Conservation (phyloP, 2,329 filamentous ascomycete genomes). For the Byssoonygena ceratinophila region DNA sequence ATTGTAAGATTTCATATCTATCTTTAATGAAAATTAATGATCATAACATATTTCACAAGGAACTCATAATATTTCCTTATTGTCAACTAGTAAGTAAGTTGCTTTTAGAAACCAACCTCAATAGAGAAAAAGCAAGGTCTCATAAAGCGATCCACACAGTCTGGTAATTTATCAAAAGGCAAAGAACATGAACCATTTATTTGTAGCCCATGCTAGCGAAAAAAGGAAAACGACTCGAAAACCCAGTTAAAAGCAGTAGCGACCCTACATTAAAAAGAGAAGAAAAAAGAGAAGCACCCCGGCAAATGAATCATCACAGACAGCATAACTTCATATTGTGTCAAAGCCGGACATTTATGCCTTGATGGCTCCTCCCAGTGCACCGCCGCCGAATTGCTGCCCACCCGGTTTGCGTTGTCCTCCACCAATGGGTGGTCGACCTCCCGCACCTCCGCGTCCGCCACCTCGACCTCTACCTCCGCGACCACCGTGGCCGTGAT, state of each 20-base stretch:
- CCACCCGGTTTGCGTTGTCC: constrained; percentile 39
- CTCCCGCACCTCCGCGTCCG: constrained; percentile 32
- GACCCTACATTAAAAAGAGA: constrained; percentile 10
- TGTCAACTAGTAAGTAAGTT: too few relatives aligned
- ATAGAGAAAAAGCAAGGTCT: not conserved
- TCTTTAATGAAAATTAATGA: too few relatives aligned
- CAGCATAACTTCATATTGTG: constrained; percentile 10
- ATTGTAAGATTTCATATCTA: too few relatives aligned
- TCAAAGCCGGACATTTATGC: constrained; percentile 29
- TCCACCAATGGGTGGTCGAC: constrained; percentile 32
- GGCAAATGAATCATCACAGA: constrained; percentile 12
- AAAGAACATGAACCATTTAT: constrained; percentile 3
- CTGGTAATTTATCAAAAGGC: not conserved
- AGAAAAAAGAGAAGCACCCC: constrained; percentile 2
- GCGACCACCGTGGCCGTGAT: constrained; percentile 63
- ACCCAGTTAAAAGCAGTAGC: constrained; percentile 14
- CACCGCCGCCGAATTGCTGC: constrained; percentile 42
- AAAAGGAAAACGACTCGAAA: constrained; percentile 12
- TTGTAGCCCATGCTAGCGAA: constrained; percentile 13
- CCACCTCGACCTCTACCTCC: constrained; percentile 53
- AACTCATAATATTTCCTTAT: not conserved
- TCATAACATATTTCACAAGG: too few relatives aligned
- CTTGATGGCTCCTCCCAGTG: constrained; percentile 43
- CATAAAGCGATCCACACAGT: constrained; percentile 1
- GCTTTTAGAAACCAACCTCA: not conserved